Conservation (phyloP, 345 rosid genomes). For the Eutrema yunnanense region DNA sequence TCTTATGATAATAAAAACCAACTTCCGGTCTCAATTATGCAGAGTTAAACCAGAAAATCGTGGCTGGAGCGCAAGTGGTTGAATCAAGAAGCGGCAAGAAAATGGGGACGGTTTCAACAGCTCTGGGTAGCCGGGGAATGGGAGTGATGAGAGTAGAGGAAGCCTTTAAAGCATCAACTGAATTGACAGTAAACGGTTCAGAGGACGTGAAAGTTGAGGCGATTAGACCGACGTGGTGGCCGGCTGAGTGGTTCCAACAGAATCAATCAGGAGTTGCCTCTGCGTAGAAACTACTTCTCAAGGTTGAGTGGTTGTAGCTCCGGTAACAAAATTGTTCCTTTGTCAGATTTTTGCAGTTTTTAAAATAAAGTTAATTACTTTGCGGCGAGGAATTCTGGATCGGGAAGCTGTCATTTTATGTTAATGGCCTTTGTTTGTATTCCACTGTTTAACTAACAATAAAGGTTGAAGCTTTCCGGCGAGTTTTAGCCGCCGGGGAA, state of each 20-base stretch:
- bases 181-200: constrained; percentile 42
- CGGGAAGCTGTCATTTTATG: background rate
- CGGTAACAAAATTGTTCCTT: background rate
- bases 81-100: constrained; percentile 56
- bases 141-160: constrained; percentile 71
- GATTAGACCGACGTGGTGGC: constrained; percentile 82
- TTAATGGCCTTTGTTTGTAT: constrained; percentile 11
- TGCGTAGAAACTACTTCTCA: constrained; percentile 25
- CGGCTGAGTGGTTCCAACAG: constrained; percentile 59
- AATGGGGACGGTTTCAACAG: constrained; percentile 62
- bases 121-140: constrained; percentile 64
- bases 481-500: background rate
- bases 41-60: constrained; percentile 55
- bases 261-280: constrained; percentile 33
- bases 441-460: constrained; percentile 6
- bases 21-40: background rate
- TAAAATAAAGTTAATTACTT: background rate
- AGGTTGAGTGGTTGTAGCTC: background rate
- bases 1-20: background rate
- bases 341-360: background rate
- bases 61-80: constrained; percentile 61
- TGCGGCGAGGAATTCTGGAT: background rate
- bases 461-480: constrained; percentile 7
- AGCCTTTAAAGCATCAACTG: constrained; percentile 41
- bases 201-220: constrained; percentile 61